Base-by-base conservation (phyloP, 1,284 basidiomycete species). In the Moniliella sp. region DNA sequence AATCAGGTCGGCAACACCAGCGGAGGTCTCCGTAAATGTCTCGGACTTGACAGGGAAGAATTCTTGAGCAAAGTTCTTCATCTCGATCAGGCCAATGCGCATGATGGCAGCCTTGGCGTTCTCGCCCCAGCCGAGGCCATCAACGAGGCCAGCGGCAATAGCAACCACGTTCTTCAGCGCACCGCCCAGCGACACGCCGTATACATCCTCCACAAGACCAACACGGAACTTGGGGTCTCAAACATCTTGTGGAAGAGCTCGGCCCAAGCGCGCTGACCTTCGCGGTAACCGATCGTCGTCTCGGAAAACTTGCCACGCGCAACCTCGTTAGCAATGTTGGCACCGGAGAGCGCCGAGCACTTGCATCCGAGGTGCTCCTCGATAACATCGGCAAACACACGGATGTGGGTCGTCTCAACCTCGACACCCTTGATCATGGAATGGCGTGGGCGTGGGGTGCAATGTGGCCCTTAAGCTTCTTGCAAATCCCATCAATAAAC, bases 61-160 rank as follows among this genome's bases (percentile, higher is more conserved):
- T 45, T 70, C 67, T 34, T 64, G 61, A 35, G 66, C 64, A 51
- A 65, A 65, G 17, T 51, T 42, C 35, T 56, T 58, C 61, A 62
- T 62, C 39, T 62, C 61, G 35, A 62, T 44, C 27, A 62, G 34
- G 4, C 57, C 57, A 33, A 58, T 69, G 26, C 69, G 62, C 67
- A 71, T 71, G 45, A 71, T 65, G 5, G 69, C 69, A 15, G 68
- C 65, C 41, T 71, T 70, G 11, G 68, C 63, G 45, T 71, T 71
- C 55, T 66, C 65, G 8, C 69, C 69, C 59, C 65, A 69, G 19
- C 63, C 62, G 1, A 71, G 49, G 10, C 69, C 69, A 40, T 71
- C 69, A 19, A 62, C 60, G 36, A 71, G 63, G 1, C 69, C 69
- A 1, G 68, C 68, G 3, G 66, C 69, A 32, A 71, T 65, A 11